phyloP scores from a whole-genome alignment of 306 rosid species.

The Cicer pinnatifidum region DNA sequence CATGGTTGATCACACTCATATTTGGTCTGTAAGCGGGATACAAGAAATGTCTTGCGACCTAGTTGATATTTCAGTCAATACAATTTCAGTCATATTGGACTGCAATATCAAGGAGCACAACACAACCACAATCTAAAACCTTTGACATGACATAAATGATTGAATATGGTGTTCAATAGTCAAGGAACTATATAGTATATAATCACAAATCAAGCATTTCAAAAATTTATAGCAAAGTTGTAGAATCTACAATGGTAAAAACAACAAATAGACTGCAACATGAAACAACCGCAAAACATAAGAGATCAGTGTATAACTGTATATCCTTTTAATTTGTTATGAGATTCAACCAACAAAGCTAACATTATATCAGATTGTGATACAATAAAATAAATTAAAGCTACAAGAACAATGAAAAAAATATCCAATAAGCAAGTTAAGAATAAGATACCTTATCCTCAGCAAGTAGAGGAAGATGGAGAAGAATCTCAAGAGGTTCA shows the following conservation, averaged over 20 bases:
- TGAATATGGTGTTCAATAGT: neutral
- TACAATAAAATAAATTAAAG: neutral
- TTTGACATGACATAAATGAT: neutral
- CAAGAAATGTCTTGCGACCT: neutral
- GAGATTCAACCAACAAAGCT: neutral
- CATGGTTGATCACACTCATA: no score
- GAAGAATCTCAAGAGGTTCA: slow-evolving; percentile 92
- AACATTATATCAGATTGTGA: neutral
- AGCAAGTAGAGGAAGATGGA: slow-evolving; percentile 84
- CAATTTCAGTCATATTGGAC: neutral
- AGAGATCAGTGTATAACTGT: neutral
- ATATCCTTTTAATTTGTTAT: neutral
- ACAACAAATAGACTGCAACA: neutral
- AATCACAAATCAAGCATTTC: neutral
- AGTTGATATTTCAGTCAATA: no score
- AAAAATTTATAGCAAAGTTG: neutral
- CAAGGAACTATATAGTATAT: neutral
- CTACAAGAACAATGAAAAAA: neutral
- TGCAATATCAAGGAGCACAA: neutral
- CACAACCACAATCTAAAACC: neutral
- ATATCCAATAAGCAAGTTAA: neutral
- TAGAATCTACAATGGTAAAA: neutral
- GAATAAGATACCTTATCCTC: slow-evolving; percentile 72
- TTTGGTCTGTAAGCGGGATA: neutral
- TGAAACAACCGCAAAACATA: neutral